Conservation (phyloP, 805 yeast genomes). For the Candida awuae region DNA sequence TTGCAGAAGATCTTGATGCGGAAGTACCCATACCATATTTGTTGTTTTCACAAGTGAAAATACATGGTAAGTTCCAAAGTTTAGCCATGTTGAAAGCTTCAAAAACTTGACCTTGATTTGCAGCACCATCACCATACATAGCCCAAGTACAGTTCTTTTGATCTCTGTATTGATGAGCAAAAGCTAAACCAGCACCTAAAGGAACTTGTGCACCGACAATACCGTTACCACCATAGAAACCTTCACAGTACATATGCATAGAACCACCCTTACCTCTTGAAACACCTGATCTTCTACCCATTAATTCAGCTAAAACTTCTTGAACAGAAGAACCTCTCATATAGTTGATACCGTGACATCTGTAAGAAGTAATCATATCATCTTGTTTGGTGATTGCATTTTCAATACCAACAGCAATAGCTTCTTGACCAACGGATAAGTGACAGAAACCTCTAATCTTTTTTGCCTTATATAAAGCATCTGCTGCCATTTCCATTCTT, state of each 20-base stretch:
- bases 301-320: slow-evolving; percentile 86
- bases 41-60: slow-evolving; percentile 97
- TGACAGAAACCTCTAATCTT: slow-evolving; percentile 99
- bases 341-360: slow-evolving; percentile 98
- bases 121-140: slow-evolving; percentile 98
- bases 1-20: slow-evolving; percentile 93
- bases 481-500: slow-evolving; percentile 99
- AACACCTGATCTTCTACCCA: slow-evolving; percentile 95
- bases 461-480: slow-evolving; percentile 96
- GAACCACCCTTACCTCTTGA: slow-evolving; percentile 99
- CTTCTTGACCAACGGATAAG: slow-evolving; percentile 97
- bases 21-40: slow-evolving; percentile 99
- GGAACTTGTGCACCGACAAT: slow-evolving; percentile 99
- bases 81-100: slow-evolving; percentile 99
- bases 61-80: slow-evolving; percentile 91
- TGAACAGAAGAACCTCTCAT: slow-evolving; percentile 93
- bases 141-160: slow-evolving; percentile 75
- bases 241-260: slow-evolving; percentile 95
- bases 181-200: slow-evolving; percentile 96
- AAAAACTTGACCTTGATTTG: slow-evolving; percentile 98
- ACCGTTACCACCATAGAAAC: slow-evolving; percentile 99
- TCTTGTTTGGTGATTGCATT: slow-evolving; percentile 81
- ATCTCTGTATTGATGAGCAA: slow-evolving; percentile 90
- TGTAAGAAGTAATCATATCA: slow-evolving; percentile 90
- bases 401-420: slow-evolving; percentile 97